Base-by-base conservation (phyloP, 192 early-diverging fungal species). In the Rhizoclosmatium sp. region DNA sequence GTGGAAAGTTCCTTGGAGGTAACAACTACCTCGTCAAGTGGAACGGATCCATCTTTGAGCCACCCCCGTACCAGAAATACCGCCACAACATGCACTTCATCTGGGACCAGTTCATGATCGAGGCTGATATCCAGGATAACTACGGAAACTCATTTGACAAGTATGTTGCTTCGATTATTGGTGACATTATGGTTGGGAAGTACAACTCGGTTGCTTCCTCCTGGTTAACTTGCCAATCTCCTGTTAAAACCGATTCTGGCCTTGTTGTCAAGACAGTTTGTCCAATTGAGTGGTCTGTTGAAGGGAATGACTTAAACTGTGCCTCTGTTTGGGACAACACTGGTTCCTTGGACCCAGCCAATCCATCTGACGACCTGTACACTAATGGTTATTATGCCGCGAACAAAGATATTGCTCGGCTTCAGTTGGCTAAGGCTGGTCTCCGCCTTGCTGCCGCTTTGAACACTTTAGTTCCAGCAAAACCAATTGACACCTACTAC, bases 381-480 rank as follows among this genome's bases (percentile, higher is more conserved):
- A 65, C 39, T 44, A 65, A 65, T 9, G 74, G 44, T 2, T 86
- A 86, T 75, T 83, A 82, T 75, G 39, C 56, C 16, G 69, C 42
- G 58, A 59, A 59, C 56, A 68, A 72, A 45, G 58, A 79, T 31
- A 51, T 78, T 12, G 75, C 82, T 65, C 71, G 77, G 58, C n/a
- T 42, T 47, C 85, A 86, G 71, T 23, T 86, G 12, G 85, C 81
- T 47, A 82, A 82, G 69, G 85, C 51, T n/a, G 85, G 81, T 2
- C 76, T 80, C 41, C 74, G 85, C 56, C 78, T 85, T 12, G 81
- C 82, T 45, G 40, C 42, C n/a, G 65, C 64, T 59, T 39, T 79
- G 19, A 78, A 78, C 71, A 46, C 65, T 12, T 45, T 59, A 12
- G 65, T 69, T 54, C 68, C 44, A 14, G 44, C 68, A 2, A 49